Base-by-base conservation (phyloP, 352 stramenopile species). In the Pythium chondricola region DNA sequence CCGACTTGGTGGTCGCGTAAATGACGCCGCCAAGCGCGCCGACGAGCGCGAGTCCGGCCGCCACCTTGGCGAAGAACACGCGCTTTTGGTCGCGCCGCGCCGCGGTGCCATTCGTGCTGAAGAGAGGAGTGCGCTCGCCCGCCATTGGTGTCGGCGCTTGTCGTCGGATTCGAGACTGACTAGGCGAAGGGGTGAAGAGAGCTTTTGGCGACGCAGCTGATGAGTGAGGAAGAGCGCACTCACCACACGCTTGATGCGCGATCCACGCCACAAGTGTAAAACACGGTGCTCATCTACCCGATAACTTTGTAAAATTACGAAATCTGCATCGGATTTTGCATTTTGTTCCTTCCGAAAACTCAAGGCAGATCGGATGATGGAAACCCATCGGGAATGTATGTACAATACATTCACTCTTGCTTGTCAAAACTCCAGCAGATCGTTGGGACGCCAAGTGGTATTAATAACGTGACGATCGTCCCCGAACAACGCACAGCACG, bases 121-220 rank as follows among this genome's bases (percentile, higher is more conserved):
- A 57, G 31, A 57, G 49, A 13, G 49, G 49, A 39, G 49, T 57
- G 24, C 41, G 49, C 50, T 57, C 49, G n/a, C 49, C 49, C 3
- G 49, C 49, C 49, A 57, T 57, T 42, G 43, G 40, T 18, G 43
- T 39, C 20, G 4, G 43, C 30, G 20, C 29, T 32, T 17, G 2
- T 16, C 11, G 27, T 21, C 29, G 38, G 33, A 30, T 37, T 39
- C 24, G 20, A 7, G 37, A 55, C 24, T 35, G 30, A 37, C 26
- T 35, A 18, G 41, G 36, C 21, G 37, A 22, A 24, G 21, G 8
- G 6, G 37, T 16, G 36, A 24, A 42, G 36, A 24, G 22, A 26
- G 7, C 6, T 10, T 11, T 2, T 9, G 26, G 29, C 29, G 42
- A 35, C 18, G 20, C 6, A 13, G 5, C 7, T 48, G 26, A 11